phyloP scores from a whole-genome alignment of 139 green algal genomes.

The Chlorella sp. region DNA sequence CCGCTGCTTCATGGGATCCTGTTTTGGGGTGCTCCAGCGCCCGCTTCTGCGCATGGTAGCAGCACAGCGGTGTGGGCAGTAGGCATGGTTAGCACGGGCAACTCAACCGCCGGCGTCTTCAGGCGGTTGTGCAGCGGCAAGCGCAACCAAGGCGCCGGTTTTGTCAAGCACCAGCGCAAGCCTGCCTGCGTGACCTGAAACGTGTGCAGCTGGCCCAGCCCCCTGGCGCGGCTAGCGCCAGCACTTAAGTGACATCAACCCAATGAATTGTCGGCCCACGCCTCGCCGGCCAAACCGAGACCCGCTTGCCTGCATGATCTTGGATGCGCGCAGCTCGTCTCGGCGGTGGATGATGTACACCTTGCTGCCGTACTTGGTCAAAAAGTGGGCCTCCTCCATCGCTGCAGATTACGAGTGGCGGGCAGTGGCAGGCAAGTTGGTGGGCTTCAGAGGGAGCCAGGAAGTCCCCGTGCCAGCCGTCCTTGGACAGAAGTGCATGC shows the following conservation, averaged over 20 bases:
- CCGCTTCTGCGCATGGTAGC: conserved; percentile 71
- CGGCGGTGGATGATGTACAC: conserved; percentile 91
- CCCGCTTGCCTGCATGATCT: conserved; percentile 67
- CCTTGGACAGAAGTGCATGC: too few species aligned
- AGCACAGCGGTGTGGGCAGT: too few species aligned
- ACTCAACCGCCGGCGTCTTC: too few species aligned
- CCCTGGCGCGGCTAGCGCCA: too few species aligned
- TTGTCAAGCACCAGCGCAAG: too few species aligned
- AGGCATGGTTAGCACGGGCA: too few species aligned
- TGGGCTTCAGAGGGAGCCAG: too few species aligned
- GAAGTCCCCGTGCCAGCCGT: too few species aligned
- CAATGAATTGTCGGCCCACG: background rate
- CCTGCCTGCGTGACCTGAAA: too few species aligned
- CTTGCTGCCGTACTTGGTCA: conserved; percentile 79
- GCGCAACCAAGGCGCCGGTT: too few species aligned
- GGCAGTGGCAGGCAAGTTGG: background rate
- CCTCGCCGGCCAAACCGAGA: background rate
- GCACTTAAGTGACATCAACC: background rate
- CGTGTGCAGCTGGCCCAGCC: too few species aligned
- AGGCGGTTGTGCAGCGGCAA: too few species aligned
- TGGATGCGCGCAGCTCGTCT: conserved; percentile 82
- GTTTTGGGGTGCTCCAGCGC: conserved; percentile 84
- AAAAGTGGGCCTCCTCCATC: conserved; percentile 83
- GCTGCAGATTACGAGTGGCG: conserved; percentile 48
- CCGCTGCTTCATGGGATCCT: conserved; percentile 68